A percentile compares a stretch with the other conserved stretches of the same genome.
Evolutionary conservation across 2,329 filamentous ascomycete species (phyloP).

Genomic region (Alternaria rosae): DNA sequence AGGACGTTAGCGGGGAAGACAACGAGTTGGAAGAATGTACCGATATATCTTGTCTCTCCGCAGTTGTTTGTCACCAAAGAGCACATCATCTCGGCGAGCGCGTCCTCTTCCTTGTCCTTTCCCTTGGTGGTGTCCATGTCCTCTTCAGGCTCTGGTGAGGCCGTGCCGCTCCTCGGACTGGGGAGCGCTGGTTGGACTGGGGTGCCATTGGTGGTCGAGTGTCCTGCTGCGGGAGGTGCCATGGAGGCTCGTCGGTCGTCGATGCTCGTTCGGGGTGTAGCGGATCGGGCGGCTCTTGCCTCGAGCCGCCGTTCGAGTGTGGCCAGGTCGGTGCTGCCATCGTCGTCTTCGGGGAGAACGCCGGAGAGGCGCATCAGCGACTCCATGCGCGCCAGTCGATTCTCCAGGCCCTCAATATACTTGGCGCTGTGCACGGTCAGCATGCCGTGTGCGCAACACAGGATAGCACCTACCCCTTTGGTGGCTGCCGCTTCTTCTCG

Average conservation of each 20-base stretch:
- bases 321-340: slow-evolving; percentile 84
- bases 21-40: slow-evolving; percentile 57
- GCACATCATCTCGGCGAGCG: slow-evolving; percentile 98
- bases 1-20: slow-evolving; percentile 18
- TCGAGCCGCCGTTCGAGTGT: slow-evolving; percentile 79
- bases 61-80: slow-evolving; percentile 93
- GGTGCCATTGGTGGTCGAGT: slow-evolving; percentile 38
- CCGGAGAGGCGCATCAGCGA: slow-evolving; percentile 86
- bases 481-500: slow-evolving; percentile 97
- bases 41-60: slow-evolving; percentile 95
- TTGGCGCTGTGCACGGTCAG: slow-evolving; percentile 71
- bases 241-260: slow-evolving; percentile 44
- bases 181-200: slow-evolving; percentile 56
- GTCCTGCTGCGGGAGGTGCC: slow-evolving; percentile 48
- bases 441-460: neutral
- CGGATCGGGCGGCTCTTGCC: slow-evolving; percentile 53
- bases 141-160: slow-evolving; percentile 58
- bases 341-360: slow-evolving; percentile 83
- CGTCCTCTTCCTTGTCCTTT: slow-evolving; percentile 74
- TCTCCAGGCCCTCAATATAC: slow-evolving; percentile 97
- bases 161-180: slow-evolving; percentile 59
- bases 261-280: slow-evolving; percentile 29
- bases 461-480: slow-evolving; percentile 74
- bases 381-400: slow-evolving; percentile 94
- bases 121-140: slow-evolving; percentile 49